These are phyloP conservation scores for Solanum etuberosum DNA, from an alignment of 257 asterid species.

Conservation along the genomic window DNA sequence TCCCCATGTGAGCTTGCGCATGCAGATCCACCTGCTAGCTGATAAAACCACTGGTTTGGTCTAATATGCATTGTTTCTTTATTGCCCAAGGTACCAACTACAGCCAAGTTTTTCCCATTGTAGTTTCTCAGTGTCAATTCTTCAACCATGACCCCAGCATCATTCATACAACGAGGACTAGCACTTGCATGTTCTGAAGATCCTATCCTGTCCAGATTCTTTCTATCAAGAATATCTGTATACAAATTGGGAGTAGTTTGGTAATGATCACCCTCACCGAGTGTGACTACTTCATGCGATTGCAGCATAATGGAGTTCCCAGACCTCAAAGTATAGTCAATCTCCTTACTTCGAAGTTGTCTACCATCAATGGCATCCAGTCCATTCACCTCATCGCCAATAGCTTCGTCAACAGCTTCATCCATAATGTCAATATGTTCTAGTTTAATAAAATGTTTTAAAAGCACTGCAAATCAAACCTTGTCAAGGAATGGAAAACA, in stretches of 20 bases:
- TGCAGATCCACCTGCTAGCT: slow-evolving; percentile 50
- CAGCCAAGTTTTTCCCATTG: slow-evolving; percentile 45
- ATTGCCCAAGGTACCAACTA: slow-evolving; percentile 40
- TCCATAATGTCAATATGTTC: slow-evolving; percentile 1
- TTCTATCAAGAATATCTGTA: slow-evolving; percentile 33
- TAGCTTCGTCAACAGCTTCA: slow-evolving; percentile 22
- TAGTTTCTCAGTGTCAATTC: slow-evolving; percentile 65
- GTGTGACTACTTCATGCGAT: slow-evolving; percentile 55
- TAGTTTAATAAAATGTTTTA: slow-evolving; percentile 4
- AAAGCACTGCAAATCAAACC: slow-evolving; percentile 4
- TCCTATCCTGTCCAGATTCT: slow-evolving; percentile 56
- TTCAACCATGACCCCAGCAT: slow-evolving; percentile 59
- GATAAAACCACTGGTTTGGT: slow-evolving; percentile 59
- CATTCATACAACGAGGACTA: slow-evolving; percentile 69
- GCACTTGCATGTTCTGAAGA: slow-evolving; percentile 82
- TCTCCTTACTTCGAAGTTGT: slow-evolving; percentile 37
- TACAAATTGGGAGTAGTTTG: slow-evolving; percentile 25
- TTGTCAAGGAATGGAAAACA: not conserved
- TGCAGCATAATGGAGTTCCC: slow-evolving; percentile 48
- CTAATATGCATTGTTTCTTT: slow-evolving; percentile 40
- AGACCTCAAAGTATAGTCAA: slow-evolving; percentile 33
- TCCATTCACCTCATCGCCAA: slow-evolving; percentile 18
- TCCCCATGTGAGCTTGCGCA: slow-evolving; percentile 34
- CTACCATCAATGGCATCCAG: slow-evolving; percentile 22
- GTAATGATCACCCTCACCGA: slow-evolving; percentile 32